Conservation (phyloP, 208 protist species). For the Trypanosoma caninum region DNA sequence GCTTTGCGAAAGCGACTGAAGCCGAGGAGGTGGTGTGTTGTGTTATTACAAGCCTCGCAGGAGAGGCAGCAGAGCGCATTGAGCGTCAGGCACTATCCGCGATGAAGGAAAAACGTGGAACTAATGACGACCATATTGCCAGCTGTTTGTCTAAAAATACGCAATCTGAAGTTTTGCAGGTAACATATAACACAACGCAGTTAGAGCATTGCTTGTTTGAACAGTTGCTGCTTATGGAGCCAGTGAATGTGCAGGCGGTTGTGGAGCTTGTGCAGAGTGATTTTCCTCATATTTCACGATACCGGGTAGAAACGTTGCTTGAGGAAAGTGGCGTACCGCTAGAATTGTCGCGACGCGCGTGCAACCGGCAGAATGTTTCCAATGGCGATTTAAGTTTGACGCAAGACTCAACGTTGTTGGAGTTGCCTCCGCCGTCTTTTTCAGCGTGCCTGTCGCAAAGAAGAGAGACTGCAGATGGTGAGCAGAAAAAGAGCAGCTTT, state of each 20-base stretch:
- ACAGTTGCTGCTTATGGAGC: slow-evolving; percentile 58
- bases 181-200: neutral
- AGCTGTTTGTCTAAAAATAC: neutral
- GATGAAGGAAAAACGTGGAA: slow-evolving; percentile 8
- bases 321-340: slow-evolving; percentile 51
- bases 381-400: slow-evolving; percentile 1
- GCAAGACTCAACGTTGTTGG: slow-evolving; percentile 8
- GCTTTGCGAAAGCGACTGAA: slow-evolving; percentile 41
- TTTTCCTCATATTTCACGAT: slow-evolving; percentile 52
- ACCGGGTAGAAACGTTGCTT: slow-evolving; percentile 53
- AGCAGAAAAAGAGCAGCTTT: slow-evolving; percentile 12
- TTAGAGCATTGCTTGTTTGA: slow-evolving; percentile 34
- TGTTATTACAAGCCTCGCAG: slow-evolving; percentile 52
- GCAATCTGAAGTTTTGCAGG: neutral
- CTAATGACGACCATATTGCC: neutral
- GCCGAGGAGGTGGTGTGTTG: slow-evolving; percentile 52
- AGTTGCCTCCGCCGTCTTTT: slow-evolving; percentile 5
- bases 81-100: slow-evolving; percentile 21
- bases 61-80: slow-evolving; percentile 39
- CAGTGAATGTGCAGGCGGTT: slow-evolving; percentile 40
- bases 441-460: neutral
- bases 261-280: slow-evolving; percentile 34
- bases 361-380: slow-evolving; percentile 7
- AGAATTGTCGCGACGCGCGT: slow-evolving; percentile 18
- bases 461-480: neutral